Base-by-base conservation (phyloP, 2,329 filamentous ascomycete genomes). In the Metarhizium album region DNA sequence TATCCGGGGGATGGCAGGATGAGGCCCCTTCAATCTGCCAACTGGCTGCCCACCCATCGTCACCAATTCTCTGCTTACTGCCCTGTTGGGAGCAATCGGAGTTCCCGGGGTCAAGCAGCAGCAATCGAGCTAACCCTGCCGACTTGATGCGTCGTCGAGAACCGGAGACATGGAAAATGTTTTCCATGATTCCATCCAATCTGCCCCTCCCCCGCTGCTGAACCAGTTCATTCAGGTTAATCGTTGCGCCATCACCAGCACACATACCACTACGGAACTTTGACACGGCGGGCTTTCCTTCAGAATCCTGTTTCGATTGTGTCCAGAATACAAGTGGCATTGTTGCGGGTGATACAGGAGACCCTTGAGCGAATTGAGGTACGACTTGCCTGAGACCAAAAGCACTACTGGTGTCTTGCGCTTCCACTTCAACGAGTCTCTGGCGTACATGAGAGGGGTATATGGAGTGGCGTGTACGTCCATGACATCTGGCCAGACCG, bases 391-490 rank as follows among this genome's bases (percentile, higher is more conserved):
- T 31, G 29, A 43, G 13, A 33, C 22, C 37, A 43, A 3, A n/a
- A 20, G n/a, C 2, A n/a, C 40, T 4, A 14, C 40, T 24, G 20
- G 20, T 14, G 9, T 43, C 22, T 14, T 23, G 5, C 40, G 20
- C 40, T 27, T 23, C 40, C 20, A 43, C 40, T 43, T 23, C 40
- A 7, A 43, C 40, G 22, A 24, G 11, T 24, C 11, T 35, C 11
- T 16, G 33, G 4, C 11, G 7, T 38, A 49, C 47, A 49, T 38
- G 40, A 40, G 40, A 43, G 46, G 46, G 46, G 35, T 48, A 22
- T 18, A 18, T 43, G 47, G 40, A 29, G 29, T 38, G 46, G 46
- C 38, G 50, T 51, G 49, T 40, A 35, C 23, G 45, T 46, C 43
- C 11, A 29, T 38, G 31, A 51, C 38, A 27, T 45, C n/a, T 42